Evolutionary conservation across 176 grass and related monocot genomes (phyloP).

Genomic region (Bothriochloa decipiens): DNA sequence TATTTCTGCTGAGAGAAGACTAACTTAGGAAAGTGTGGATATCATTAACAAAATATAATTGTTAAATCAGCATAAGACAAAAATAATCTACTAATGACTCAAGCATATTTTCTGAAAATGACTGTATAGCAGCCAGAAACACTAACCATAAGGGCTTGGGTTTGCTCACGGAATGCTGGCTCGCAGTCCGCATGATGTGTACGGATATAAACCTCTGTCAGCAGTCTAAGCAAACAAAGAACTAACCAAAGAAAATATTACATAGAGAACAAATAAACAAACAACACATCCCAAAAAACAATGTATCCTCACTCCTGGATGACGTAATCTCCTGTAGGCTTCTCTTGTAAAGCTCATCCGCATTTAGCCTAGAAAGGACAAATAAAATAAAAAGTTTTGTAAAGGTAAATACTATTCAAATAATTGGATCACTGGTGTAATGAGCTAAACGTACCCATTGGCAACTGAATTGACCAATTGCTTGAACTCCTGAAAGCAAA

Average conservation of each 20-base stretch:
- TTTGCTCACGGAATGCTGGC: neutral
- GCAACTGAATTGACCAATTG: constrained; percentile 29
- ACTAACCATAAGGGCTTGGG: neutral
- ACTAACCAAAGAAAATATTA: constrained; percentile 33
- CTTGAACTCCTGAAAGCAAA: constrained; percentile 40
- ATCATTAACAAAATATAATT: neutral
- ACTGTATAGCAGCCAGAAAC: neutral
- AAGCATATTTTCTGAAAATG: neutral
- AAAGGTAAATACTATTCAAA: constrained; percentile 4
- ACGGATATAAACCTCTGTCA: constrained; percentile 37
- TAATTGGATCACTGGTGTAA: neutral
- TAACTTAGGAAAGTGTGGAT: neutral
- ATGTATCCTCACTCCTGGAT: constrained; percentile 38
- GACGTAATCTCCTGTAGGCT: constrained; percentile 4
- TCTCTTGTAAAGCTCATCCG: constrained; percentile 27
- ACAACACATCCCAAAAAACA: constrained; percentile 9
- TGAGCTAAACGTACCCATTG: constrained; percentile 13
- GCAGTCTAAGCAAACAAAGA: constrained; percentile 42
- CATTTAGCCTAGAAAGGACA: constrained; percentile 5
- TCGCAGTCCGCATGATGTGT: neutral
- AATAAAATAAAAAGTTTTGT: neutral
- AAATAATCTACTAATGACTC: constrained; percentile 4
- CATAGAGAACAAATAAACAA: constrained; percentile 18
- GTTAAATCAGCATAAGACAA: neutral
- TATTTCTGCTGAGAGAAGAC: neutral